phyloP scores from a whole-genome alignment of 257 asterid genomes.

The Paulownia fortunei region DNA sequence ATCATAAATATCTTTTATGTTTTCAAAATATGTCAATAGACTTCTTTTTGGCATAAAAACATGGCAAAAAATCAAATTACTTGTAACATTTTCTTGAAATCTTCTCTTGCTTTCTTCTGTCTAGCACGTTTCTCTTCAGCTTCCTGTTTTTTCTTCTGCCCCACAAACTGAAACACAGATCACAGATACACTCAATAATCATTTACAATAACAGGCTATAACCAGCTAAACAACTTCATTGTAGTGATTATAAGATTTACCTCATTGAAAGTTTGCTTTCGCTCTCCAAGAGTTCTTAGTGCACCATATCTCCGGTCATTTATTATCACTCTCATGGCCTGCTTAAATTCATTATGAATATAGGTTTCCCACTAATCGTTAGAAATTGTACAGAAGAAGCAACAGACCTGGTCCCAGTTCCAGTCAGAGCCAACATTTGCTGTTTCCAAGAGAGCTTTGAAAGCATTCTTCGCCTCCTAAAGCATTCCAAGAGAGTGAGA shows the following conservation, averaged over 20 bases:
- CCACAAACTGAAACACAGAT: conserved; percentile 66
- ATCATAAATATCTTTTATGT: background rate
- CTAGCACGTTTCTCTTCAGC: conserved; percentile 86
- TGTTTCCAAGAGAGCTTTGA: conserved; percentile 73
- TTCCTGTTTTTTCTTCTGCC: conserved; percentile 82
- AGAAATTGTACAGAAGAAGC: conserved; percentile 25
- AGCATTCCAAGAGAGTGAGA: conserved; percentile 13
- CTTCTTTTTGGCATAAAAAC: conserved; percentile 3
- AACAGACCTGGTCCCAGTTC: conserved; percentile 93
- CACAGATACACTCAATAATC: conserved; percentile 10
- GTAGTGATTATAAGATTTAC: conserved; percentile 45
- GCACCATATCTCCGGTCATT: conserved; percentile 90
- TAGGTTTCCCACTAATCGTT: conserved; percentile 25
- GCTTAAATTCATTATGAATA: conserved; percentile 35
- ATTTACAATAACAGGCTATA: conserved; percentile 20
- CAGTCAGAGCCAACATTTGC: conserved; percentile 87
- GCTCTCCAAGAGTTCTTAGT: conserved; percentile 79
- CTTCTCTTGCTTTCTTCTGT: conserved; percentile 82
- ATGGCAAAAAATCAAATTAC: conserved; percentile 47
- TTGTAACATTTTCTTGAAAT: conserved; percentile 84
- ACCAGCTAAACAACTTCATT: conserved; percentile 33
- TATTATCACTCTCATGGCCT: conserved; percentile 92
- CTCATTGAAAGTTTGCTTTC: conserved; percentile 92
- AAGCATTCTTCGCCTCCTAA: conserved; percentile 90
- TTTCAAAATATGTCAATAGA: conserved; percentile 13